Evolutionary conservation across 129 eudicot genomes (phyloP).

Genomic region (Helianthus annuus): DNA sequence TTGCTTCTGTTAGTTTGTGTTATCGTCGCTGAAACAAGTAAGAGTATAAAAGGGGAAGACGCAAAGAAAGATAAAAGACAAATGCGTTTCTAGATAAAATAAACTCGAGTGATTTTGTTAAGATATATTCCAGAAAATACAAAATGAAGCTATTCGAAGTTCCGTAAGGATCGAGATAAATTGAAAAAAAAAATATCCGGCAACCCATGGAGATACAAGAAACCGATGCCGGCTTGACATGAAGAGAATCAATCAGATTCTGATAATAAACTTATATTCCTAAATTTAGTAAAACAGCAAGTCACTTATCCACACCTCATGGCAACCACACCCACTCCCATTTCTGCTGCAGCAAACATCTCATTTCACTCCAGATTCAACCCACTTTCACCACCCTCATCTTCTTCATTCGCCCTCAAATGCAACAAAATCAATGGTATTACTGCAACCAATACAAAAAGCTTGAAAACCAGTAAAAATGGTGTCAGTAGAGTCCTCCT

Average conservation of each 20-base stretch:
- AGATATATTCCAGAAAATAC: not conserved
- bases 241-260: not conserved
- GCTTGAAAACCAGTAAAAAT: conserved; percentile 21
- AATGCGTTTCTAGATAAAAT: not conserved
- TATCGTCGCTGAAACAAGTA: not conserved
- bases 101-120: not conserved
- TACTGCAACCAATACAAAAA: conserved; percentile 1
- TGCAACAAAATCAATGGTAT: conserved; percentile 23
- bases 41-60: not conserved
- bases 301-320: conserved; percentile 36
- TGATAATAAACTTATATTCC: not conserved
- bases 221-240: not conserved
- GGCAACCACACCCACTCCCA: conserved; percentile 40
- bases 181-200: not conserved
- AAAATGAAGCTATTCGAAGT: not conserved
- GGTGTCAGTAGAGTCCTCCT: conserved; percentile 33
- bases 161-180: not conserved
- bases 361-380: conserved; percentile 18
- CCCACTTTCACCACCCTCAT: conserved; percentile 17
- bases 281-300: not conserved
- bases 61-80: not conserved
- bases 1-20: conserved; percentile 1
- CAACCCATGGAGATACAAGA: not conserved
- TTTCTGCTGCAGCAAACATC: conserved; percentile 37
- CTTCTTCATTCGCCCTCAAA: conserved; percentile 18